Evolutionary conservation across 2,329 filamentous ascomycete genomes (phyloP), one percentile per base, ranked within the genome.

Genomic region (Penicillium sp.): DNA sequence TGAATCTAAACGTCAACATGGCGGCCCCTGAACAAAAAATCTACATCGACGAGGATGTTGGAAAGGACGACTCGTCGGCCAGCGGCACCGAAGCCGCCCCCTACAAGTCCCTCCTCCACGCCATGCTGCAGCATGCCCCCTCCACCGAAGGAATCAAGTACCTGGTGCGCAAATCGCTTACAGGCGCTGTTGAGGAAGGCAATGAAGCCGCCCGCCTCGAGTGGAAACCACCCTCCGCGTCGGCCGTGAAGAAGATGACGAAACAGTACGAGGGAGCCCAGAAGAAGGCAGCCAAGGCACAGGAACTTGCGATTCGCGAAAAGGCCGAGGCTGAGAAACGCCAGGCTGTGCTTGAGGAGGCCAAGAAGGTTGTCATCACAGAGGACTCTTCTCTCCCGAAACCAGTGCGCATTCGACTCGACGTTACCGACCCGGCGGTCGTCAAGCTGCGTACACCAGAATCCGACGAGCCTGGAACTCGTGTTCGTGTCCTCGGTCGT

Each of bases 191-290:
- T 55, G 80, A 81, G 63, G 81, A 81, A 68, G 85, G 85, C 60
- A 89, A 90, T 65, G 80, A 82, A 61, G 79, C 81, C 54, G 81
- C 81, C 54, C 82, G 84, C 62, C 74, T 87, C 62, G 82, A 85
- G 65, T 96, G 88, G 88, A 93, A 92, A 77, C 86, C 88, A 55
- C 88, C 85, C 20, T 87, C 89, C 59, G 95, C 94, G 79, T 89
- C 88, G 59, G 90, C 90, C 21, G 73, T 91, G 69, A 96, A 96
- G 80, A 95, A 95, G 77, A 89, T 88, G 3, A 84, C 84, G 77
- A 86, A 85, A 71, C 85, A 85, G 62, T 85, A 85, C 62, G 89
- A 91, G 63, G 80, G 82, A 62, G 85, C 90, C 74, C 89, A 90
- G 82, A 92, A 91, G 82, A 96, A 96, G 81, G 81, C 88, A 46